phyloP scores from a whole-genome alignment of 106 monocot species.

The Platanthera guangdongensis region DNA sequence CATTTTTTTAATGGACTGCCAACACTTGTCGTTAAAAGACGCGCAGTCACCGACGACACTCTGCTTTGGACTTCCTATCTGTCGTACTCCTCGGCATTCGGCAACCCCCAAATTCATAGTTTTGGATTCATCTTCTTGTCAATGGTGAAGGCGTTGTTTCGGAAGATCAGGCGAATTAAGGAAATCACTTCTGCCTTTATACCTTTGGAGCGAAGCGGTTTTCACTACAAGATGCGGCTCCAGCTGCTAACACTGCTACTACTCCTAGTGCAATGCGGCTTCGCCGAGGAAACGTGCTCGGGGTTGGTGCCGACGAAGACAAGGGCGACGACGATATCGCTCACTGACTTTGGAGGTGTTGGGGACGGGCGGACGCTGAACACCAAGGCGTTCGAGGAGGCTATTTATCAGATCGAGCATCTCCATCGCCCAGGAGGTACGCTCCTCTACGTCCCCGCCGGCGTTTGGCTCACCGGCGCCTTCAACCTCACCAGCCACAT shows the following conservation, averaged over 20 bases:
- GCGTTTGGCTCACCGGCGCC: conserved; percentile 53
- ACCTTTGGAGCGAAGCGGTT: background rate
- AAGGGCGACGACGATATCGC: conserved; percentile 37
- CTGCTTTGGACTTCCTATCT: background rate
- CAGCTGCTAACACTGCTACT: background rate
- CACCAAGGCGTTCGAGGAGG: conserved; percentile 41
- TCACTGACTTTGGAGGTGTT: conserved; percentile 51
- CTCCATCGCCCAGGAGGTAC: conserved; percentile 39
- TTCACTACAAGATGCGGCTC: background rate
- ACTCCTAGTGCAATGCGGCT: background rate
- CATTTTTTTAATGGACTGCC: too few relatives aligned
- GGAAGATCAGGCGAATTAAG: too few relatives aligned
- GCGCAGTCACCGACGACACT: background rate
- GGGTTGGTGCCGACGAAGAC: conserved; percentile 41
- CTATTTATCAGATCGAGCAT: conserved; percentile 50
- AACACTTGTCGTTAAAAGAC: background rate
- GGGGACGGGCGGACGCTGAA: conserved; percentile 52
- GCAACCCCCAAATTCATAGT: too few relatives aligned
- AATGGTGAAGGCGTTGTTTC: too few relatives aligned
- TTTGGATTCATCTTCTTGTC: too few relatives aligned
- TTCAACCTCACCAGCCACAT: conserved; percentile 66
- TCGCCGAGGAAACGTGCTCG: conserved; percentile 30
- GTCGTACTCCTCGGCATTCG: too few relatives aligned
- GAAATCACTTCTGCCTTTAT: background rate
- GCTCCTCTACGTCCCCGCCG: conserved; percentile 36